Evolutionary conservation across 2,329 filamentous ascomycete species (phyloP).

Genomic region (Dactylellina haptotyla): DNA sequence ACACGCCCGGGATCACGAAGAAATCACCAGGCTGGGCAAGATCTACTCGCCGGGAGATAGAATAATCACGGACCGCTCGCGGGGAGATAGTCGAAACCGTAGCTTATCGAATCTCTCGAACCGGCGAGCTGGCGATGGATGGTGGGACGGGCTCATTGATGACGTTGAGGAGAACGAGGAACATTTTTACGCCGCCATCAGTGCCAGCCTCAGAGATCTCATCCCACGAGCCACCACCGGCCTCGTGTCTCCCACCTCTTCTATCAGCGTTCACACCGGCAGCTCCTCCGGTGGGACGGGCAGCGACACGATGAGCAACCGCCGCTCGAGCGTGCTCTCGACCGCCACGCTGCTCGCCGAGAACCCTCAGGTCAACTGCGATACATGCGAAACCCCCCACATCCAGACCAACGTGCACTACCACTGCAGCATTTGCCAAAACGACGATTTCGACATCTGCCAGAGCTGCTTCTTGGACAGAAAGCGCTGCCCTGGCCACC

Average conservation of each 20-base stretch:
- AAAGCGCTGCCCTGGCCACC: constrained; percentile 9
- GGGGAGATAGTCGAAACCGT: constrained; percentile 28
- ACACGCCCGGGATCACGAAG: constrained; percentile 74
- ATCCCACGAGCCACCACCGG: constrained; percentile 36
- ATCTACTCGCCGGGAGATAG: constrained; percentile 85
- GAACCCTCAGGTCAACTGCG: constrained; percentile 45
- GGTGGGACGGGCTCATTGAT: constrained; percentile 44
- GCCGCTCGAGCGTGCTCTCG: constrained; percentile 4
- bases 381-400: constrained; percentile 7
- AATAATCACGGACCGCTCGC: constrained; percentile 66
- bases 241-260: constrained; percentile 20
- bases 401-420: constrained; percentile 42
- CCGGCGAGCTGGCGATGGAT: constrained; percentile 43
- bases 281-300: constrained; percentile 33
- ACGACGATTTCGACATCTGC: constrained; percentile 43
- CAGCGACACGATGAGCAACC: background rate
- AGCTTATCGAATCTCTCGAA: constrained; percentile 35
- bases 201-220: constrained; percentile 38
- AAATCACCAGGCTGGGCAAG: constrained; percentile 78
- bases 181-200: constrained; percentile 44
- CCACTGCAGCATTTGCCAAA: constrained; percentile 38
- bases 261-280: constrained; percentile 24
- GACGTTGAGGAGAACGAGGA: constrained; percentile 35
- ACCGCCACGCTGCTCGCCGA: background rate
- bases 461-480: constrained; percentile 17